phyloP scores from a whole-genome alignment of 331 rosid genomes.

The Pyrus hybrid region DNA sequence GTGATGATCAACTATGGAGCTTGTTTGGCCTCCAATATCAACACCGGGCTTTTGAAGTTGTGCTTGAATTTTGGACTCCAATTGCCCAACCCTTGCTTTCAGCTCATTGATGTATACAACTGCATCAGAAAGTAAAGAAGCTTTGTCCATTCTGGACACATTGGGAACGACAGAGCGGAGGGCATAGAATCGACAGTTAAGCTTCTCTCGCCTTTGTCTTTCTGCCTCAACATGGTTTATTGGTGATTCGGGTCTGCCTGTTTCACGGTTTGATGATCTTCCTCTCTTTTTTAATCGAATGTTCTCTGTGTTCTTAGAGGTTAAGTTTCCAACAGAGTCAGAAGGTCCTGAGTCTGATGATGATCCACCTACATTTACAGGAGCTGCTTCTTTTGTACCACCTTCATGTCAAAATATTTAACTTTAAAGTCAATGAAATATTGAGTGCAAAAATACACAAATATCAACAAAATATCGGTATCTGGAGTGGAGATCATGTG shows the following conservation, averaged over 20 bases:
- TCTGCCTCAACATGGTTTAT: constrained; percentile 52
- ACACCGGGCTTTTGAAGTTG: background rate
- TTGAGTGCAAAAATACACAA: background rate
- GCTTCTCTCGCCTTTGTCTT: constrained; percentile 48
- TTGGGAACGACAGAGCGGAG: constrained; percentile 57
- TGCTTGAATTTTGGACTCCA: constrained; percentile 15
- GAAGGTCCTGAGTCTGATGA: constrained; percentile 14
- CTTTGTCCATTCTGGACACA: no score
- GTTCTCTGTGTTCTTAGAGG: background rate
- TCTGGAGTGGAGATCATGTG: no score
- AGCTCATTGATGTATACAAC: constrained; percentile 42
- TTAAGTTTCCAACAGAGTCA: background rate
- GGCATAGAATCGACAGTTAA: constrained; percentile 53
- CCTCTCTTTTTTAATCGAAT: constrained; percentile 13
- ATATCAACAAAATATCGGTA: background rate
- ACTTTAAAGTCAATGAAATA: background rate
- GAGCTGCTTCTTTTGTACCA: background rate
- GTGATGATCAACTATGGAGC: background rate
- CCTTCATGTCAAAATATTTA: background rate
- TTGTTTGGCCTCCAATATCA: background rate
- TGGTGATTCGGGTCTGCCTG: background rate
- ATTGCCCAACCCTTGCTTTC: constrained; percentile 17
- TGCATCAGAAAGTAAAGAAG: constrained; percentile 45
- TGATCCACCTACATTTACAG: background rate
- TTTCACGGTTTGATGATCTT: background rate